Base-by-base conservation (phyloP, 108 stramenopile genomes). In the Skeletonema potamos region DNA sequence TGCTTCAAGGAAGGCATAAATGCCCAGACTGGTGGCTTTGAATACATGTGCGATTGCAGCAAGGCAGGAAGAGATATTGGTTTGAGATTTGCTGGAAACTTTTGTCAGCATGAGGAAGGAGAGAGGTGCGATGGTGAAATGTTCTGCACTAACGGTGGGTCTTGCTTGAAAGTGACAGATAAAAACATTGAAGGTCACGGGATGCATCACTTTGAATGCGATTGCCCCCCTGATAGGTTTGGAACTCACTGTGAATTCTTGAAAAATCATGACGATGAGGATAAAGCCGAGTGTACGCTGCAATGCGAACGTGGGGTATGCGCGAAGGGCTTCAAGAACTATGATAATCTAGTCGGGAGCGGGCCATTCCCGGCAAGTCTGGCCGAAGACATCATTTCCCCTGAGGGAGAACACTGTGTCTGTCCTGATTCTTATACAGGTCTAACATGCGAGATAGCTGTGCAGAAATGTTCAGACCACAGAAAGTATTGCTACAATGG, bases 401-500 rank as follows among this genome's bases (percentile, higher is more conserved):
- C 64, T 10, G 27, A 29, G 8, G 77, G 77, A 4, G 77, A 78
- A 44, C 79, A 80, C 8, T 80, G 79, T 26, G 73, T 80, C 29
- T 80, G 79, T 54, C 79, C 79, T 3, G 30, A 60, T 34, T 73
- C 73, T 1, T 80, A 37, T 11, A 80, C 79, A 26, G 79, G 79
- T 6, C 67, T 80, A 6, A 62, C 12, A 24, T 80, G 79, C 37
- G 79, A 80, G 26, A 80, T 80, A 32, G 34, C 34, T n/a, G 79
- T 75, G 30, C 18, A 74, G 17, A 32, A 63, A 22, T 80, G 79
- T 22, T 37, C 43, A 12, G 22, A 58, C 6, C 24, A 60, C 2
- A 51, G 48, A 9, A 76, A 70, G 33, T 75, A 75, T 46, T 80
- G 79, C 61, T 80, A 80, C 69, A 75, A 80, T 64, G 79, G 79